A percentile compares a stretch with the other conserved stretches of the same genome.
Evolutionary conservation across 768 basidiomycete species (phyloP).

Genomic region (Mycena indigotica): DNA sequence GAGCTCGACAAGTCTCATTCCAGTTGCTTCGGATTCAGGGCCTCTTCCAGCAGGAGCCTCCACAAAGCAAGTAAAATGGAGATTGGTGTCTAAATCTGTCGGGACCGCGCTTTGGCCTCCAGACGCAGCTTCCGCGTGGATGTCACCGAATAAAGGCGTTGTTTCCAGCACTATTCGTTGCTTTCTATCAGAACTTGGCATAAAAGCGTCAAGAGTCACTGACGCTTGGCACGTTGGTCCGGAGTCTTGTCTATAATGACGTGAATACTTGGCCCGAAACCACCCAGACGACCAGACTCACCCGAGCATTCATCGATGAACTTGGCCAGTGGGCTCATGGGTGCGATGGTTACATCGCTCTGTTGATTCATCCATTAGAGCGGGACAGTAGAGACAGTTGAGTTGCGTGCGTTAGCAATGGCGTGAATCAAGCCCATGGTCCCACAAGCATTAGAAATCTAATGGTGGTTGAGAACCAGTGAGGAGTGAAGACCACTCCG

Average conservation of each 20-base stretch:
- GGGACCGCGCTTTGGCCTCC: constrained; percentile 72
- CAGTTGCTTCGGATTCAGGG: constrained; percentile 25
- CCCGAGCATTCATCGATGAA: constrained; percentile 71
- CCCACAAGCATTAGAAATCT: constrained; percentile 71
- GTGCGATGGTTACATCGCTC: constrained; percentile 59
- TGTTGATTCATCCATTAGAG: constrained; percentile 31
- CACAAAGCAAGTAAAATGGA: constrained; percentile 90
- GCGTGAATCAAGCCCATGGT: constrained; percentile 87
- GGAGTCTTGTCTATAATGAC: constrained; percentile 61
- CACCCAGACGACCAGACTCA: constrained; percentile 24
- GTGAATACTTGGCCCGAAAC: background rate
- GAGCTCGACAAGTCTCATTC: constrained; percentile 72
- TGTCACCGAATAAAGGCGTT: constrained; percentile 73
- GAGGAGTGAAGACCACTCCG: background rate
- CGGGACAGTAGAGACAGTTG: too few species aligned
- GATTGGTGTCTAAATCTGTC: constrained; percentile 63
- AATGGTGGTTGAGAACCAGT: background rate
- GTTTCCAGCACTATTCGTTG: constrained; percentile 67
- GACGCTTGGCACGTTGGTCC: constrained; percentile 63
- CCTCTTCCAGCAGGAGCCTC: constrained; percentile 48
- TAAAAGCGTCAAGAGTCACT: constrained; percentile 1
- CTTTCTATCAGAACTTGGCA: too few species aligned
- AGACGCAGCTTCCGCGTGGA: constrained; percentile 71
- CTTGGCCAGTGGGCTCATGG: constrained; percentile 60
- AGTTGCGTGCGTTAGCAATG: constrained; percentile 69